Evolutionary conservation across 2,329 filamentous ascomycete genomes (phyloP).

Genomic region (Xylariaceae sp.): DNA sequence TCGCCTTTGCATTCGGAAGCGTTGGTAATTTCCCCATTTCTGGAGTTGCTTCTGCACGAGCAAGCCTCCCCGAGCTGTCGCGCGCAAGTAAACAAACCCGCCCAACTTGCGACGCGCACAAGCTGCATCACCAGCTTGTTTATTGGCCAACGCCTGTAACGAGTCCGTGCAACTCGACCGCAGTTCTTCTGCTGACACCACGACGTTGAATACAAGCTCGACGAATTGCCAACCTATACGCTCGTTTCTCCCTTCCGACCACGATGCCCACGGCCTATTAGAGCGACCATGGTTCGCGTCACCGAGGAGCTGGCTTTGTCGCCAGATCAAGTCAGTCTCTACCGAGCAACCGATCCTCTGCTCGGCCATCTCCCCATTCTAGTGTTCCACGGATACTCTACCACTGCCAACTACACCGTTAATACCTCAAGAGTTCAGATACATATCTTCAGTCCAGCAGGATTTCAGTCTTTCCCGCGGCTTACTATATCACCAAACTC

Average conservation of each 20-base stretch:
- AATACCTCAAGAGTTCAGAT: conserved; percentile 93
- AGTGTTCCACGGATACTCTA: conserved; percentile 88
- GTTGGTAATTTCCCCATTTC: too few relatives aligned
- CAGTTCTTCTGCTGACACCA: not conserved
- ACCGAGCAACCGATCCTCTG: conserved; percentile 81
- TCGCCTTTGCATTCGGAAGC: too few relatives aligned
- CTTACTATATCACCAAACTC: conserved; percentile 92
- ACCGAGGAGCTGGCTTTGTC: conserved; percentile 74
- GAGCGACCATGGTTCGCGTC: conserved; percentile 73
- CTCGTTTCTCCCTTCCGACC: conserved; percentile 17
- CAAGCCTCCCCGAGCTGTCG: too few relatives aligned
- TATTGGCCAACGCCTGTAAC: not conserved
- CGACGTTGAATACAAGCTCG: not conserved
- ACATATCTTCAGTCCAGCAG: conserved; percentile 85
- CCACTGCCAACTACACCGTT: conserved; percentile 78
- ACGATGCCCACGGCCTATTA: conserved; percentile 38
- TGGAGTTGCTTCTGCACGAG: too few relatives aligned
- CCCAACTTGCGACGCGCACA: conserved; percentile 13
- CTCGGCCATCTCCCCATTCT: conserved; percentile 78
- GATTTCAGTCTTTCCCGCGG: conserved; percentile 83
- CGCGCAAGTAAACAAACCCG: conserved; percentile 2
- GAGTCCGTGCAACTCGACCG: not conserved
- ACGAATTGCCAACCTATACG: conserved; percentile 6
- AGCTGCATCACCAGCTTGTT: conserved; percentile 4
- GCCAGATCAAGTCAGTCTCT: conserved; percentile 78